A percentile compares a stretch with the other conserved stretches of the same genome.
These are phyloP conservation scores for Piper betle DNA, from an alignment of 164 flowering plant species.

Conservation along the genomic window DNA sequence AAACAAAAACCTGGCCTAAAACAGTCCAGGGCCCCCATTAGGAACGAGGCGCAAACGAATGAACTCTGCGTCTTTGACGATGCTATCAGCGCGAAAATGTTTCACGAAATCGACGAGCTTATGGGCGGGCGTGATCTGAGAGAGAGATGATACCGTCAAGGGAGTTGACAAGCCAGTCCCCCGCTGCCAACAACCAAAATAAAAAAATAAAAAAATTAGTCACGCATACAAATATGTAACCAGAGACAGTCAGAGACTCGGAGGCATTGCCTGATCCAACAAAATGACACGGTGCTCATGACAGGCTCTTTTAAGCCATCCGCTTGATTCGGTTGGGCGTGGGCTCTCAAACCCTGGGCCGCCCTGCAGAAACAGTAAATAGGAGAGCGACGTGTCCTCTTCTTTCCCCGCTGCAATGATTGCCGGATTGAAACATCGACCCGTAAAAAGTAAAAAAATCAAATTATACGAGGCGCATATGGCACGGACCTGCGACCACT, in stretches of 20 bases:
- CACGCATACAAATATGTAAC: background rate
- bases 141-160: conserved; percentile 63
- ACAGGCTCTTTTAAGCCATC: conserved; percentile 88
- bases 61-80: conserved; percentile 96
- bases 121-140: conserved; percentile 53
- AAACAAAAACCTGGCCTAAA: conserved; percentile 65
- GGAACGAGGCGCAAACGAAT: conserved; percentile 74
- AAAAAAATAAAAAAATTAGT: background rate
- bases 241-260: background rate
- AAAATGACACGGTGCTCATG: conserved; percentile 70
- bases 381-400: conserved; percentile 48
- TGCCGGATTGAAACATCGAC: no score
- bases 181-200: conserved; percentile 37
- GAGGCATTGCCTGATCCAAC: conserved; percentile 73
- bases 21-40: conserved; percentile 74
- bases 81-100: conserved; percentile 91
- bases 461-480: no score
- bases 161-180: conserved; percentile 98
- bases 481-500: conserved; percentile 61
- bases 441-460: no score
- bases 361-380: conserved; percentile 75
- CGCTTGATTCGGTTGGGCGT: conserved; percentile 83
- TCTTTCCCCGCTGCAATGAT: conserved; percentile 74
- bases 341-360: conserved; percentile 94
- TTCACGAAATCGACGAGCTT: conserved; percentile 54